phyloP scores from a whole-genome alignment of 1,284 basidiomycete species.

The Neolentinus lepideus region DNA sequence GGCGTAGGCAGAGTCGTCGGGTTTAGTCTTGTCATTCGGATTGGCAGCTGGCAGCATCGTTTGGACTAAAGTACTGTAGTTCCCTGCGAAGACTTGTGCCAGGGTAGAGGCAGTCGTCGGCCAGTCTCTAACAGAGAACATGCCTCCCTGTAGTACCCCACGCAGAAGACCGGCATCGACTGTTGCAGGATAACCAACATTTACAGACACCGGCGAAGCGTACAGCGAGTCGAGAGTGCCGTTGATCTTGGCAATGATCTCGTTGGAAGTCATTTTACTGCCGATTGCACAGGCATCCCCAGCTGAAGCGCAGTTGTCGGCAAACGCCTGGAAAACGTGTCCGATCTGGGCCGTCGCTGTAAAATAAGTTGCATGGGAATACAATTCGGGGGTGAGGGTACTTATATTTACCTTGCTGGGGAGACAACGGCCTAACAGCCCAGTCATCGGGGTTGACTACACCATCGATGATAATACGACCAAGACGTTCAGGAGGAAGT shows the following conservation, averaged over 20 bases:
- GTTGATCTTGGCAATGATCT: background rate
- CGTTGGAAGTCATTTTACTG: background rate
- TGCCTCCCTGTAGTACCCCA: background rate
- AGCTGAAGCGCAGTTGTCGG: background rate
- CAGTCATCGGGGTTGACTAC: background rate
- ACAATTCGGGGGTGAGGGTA: no score
- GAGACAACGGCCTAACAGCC: background rate
- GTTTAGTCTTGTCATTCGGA: background rate
- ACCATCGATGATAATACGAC: slow-evolving; percentile 2
- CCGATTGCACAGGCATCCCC: background rate
- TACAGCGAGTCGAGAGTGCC: slow-evolving; percentile 1
- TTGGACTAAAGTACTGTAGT: background rate
- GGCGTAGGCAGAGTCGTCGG: background rate
- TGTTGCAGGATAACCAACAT: background rate
- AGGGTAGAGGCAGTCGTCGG: background rate
- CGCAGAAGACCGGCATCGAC: background rate
- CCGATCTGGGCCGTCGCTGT: background rate
- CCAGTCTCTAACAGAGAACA: background rate
- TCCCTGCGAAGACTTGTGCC: background rate
- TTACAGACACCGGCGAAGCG: background rate
- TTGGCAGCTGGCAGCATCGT: background rate
- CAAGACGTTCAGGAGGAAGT: background rate
- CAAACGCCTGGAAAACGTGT: background rate
- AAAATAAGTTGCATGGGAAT: no score
- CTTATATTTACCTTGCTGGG: no score